phyloP scores from a whole-genome alignment of 1,284 basidiomycete species.

The Trichosporon sp. region DNA sequence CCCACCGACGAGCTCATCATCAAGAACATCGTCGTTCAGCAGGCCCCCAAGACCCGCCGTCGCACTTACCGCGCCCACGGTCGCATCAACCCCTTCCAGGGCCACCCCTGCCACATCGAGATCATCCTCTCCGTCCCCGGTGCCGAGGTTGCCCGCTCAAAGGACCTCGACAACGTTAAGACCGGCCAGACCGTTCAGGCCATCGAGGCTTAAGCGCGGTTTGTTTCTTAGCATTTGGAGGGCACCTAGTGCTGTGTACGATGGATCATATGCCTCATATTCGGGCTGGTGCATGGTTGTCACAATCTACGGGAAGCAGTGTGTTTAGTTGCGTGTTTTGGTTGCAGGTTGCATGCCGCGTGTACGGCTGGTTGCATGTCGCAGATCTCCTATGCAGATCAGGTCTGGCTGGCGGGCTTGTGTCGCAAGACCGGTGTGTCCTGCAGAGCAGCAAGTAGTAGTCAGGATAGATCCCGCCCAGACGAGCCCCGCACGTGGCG shows the following conservation, averaged over 20 bases:
- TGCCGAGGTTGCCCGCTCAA: conserved; percentile 80
- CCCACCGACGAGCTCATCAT: conserved; percentile 87
- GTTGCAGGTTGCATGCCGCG: neutral
- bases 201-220: conserved; percentile 47
- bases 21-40: conserved; percentile 97
- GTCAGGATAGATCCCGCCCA: neutral
- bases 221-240: conserved; percentile 20
- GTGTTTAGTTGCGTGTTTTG: neutral
- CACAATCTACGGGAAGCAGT: too few relatives aligned
- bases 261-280: conserved; percentile 38
- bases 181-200: conserved; percentile 47
- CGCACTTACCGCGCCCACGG: conserved; percentile 99
- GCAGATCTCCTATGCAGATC: neutral
- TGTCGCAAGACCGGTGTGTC: neutral
- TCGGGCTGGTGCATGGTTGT: neutral
- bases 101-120: conserved; percentile 92
- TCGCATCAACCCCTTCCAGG: conserved; percentile 87
- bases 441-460: neutral
- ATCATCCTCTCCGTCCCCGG: conserved; percentile 74
- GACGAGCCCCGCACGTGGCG: neutral
- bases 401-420: too few relatives aligned
- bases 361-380: neutral
- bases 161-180: conserved; percentile 61
- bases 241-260: conserved; percentile 36
- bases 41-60: conserved; percentile 99